Percentiles rank a stretch among this genome's conserved stretches.
Conservation (phyloP, 495 filamentous ascomycete genomes). For the Aspergillus cristatus region DNA sequence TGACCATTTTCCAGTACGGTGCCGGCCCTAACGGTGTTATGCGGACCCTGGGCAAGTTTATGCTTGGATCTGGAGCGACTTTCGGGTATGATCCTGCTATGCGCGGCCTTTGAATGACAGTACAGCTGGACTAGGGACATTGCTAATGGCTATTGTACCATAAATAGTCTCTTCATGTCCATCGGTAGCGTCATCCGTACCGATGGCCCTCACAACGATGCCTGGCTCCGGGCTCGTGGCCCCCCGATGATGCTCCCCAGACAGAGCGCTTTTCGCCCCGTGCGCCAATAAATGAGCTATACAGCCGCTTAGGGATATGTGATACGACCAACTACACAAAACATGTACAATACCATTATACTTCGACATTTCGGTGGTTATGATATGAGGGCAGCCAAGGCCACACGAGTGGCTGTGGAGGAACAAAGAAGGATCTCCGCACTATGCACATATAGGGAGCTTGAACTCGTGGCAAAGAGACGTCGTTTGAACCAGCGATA, state of each 20-base stretch:
- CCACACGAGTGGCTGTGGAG: no score
- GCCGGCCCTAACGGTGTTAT: conserved; percentile 88
- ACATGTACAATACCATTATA: conserved; percentile 27
- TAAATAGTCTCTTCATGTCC: conserved; percentile 94
- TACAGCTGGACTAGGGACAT: no score
- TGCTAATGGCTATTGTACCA: no score
- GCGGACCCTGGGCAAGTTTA: conserved; percentile 90
- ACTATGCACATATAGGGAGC: no score
- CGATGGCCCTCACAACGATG: conserved; percentile 49
- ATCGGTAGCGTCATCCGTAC: conserved; percentile 94
- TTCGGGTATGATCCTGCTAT: conserved; percentile 70
- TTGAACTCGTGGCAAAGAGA: no score
- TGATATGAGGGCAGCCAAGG: no score
- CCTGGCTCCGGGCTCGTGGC: conserved; percentile 38
- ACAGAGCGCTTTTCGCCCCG: conserved; percentile 26
- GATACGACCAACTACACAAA: conserved; percentile 14
- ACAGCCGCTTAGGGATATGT: conserved; percentile 11
- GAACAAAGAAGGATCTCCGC: no score
- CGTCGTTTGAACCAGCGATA: no score
- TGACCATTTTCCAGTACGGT: conserved; percentile 90
- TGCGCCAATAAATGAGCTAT: conserved; percentile 22
- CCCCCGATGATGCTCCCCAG: conserved; percentile 42
- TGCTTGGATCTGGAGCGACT: conserved; percentile 91
- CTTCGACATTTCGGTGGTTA: no score
- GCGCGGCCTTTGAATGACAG: conserved; percentile 1